Conservation (phyloP, 31 red algal species). For the Asparagopsis taxiformis region DNA sequence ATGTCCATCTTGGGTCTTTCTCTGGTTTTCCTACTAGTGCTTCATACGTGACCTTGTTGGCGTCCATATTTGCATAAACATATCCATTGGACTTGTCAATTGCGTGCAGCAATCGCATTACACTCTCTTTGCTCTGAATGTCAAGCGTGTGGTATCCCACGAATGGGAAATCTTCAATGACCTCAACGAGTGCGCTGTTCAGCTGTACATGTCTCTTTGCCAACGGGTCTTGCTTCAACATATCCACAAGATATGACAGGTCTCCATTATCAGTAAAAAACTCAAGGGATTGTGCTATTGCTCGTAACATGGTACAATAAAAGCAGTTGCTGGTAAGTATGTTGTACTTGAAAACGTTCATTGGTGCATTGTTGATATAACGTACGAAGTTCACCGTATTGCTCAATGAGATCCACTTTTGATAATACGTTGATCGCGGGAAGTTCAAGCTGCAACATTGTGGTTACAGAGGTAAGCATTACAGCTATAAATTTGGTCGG, state of each 20-base stretch:
- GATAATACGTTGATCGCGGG: slow-evolving; percentile 88
- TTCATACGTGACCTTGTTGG: slow-evolving; percentile 44
- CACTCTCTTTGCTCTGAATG: slow-evolving; percentile 78
- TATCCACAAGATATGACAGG: slow-evolving; percentile 35
- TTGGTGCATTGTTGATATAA: no score
- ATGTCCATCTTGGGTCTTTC: slow-evolving; percentile 43
- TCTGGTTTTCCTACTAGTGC: slow-evolving; percentile 61
- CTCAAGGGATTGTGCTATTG: slow-evolving; percentile 51
- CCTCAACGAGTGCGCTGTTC: slow-evolving; percentile 71
- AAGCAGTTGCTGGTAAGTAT: no score
- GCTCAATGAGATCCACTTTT: slow-evolving; percentile 92
- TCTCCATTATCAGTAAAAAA: slow-evolving; percentile 70
- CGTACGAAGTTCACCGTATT: slow-evolving; percentile 71
- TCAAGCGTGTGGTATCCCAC: slow-evolving; percentile 77
- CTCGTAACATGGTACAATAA: background rate
- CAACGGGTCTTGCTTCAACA: slow-evolving; percentile 30
- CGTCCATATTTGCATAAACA: slow-evolving; percentile 70
- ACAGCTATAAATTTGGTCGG: slow-evolving; percentile 82
- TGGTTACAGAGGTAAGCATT: slow-evolving; percentile 70
- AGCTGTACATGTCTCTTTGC: slow-evolving; percentile 57
- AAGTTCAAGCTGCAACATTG: slow-evolving; percentile 90
- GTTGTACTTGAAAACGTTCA: no score
- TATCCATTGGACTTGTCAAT: slow-evolving; percentile 93
- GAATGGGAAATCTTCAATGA: slow-evolving; percentile 81
- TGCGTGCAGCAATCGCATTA: slow-evolving; percentile 38